Base-by-base conservation (phyloP, 2,329 filamentous ascomycete species). In the Xylaria digitata region DNA sequence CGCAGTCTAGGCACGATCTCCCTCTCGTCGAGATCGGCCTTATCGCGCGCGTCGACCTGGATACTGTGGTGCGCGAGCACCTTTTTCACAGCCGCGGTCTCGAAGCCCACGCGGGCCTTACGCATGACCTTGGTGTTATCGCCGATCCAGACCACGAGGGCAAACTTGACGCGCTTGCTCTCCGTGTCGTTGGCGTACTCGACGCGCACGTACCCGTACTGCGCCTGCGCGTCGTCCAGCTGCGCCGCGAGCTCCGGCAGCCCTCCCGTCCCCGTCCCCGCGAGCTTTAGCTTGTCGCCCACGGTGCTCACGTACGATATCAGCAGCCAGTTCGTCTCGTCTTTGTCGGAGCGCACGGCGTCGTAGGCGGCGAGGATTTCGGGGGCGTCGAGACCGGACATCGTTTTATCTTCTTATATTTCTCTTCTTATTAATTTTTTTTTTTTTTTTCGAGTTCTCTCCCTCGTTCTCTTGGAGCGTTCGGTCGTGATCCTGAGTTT, bases 161-260 rank as follows among this genome's bases (percentile, higher is more conserved):
- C 85, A 75, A 92, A 92, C 80, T 92, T 92, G 75, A 90, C 86
- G 43, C 90, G 83, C 75, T 82, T 89, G 79, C 84, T 87, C 82
- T 92, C 90, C 70, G 86, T 86, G 78, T 92, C 89, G 80, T 91
- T 92, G 76, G 89, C 89, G 78, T 92, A 88, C 81, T 91, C 88
- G 77, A 90, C 81, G 34, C 88, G 86, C 72, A 82, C 86, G 80
- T 91, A 91, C 62, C 83, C 89, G 80, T 90, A 91, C 77, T 89
- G 87, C 62, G 89, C 89, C 78, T 89, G 83, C 42, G 76, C 74
- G 74, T 88, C 83, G 76, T 89, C 87, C 11, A 92, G 81, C 69
- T 82, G 79, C 37, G 74, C 74, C n/a, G 82, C 80, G 68, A 91
- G 82, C 80, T 90, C 89, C 8, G 78, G 66, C 13, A 91, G 81